These are phyloP conservation scores for Paramecium primaurelia DNA, from an alignment of 73 alveolate species.

Conservation along the genomic window DNA sequence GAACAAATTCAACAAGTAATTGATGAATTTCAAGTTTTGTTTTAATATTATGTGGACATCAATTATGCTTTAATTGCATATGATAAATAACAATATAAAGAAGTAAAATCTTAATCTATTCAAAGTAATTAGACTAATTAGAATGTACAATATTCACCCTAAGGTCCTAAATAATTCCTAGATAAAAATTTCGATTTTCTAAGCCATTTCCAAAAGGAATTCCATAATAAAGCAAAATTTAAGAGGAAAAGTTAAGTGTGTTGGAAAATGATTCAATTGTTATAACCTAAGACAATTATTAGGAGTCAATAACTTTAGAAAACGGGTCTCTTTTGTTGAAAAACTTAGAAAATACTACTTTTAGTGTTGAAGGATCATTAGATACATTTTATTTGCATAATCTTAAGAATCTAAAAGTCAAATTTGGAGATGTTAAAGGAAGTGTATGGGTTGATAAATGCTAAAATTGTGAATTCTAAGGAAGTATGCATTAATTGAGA, in stretches of 20 bases:
- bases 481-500: constrained; percentile 78
- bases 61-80: constrained; percentile 55
- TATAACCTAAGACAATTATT: not conserved
- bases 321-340: not conserved
- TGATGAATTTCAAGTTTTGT: constrained; percentile 26
- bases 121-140: constrained; percentile 45
- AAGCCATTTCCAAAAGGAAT: constrained; percentile 18
- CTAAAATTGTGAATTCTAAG: not conserved
- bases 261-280: not conserved
- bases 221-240: not conserved
- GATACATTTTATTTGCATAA: constrained; percentile 36
- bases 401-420: not conserved
- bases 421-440: constrained; percentile 19
- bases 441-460: constrained; percentile 46
- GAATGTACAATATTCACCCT: constrained; percentile 40
- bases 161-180: constrained; percentile 14
- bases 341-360: not conserved
- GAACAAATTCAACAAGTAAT: constrained; percentile 35
- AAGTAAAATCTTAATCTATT: constrained; percentile 1
- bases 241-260: not conserved
- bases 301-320: not conserved
- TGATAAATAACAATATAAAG: constrained; percentile 59
- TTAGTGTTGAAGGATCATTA: not conserved
- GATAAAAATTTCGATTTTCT: constrained; percentile 46
- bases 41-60: constrained; percentile 46